Conservation (phyloP, 805 yeast genomes). For the Isabelozyma pseudorhagii region DNA sequence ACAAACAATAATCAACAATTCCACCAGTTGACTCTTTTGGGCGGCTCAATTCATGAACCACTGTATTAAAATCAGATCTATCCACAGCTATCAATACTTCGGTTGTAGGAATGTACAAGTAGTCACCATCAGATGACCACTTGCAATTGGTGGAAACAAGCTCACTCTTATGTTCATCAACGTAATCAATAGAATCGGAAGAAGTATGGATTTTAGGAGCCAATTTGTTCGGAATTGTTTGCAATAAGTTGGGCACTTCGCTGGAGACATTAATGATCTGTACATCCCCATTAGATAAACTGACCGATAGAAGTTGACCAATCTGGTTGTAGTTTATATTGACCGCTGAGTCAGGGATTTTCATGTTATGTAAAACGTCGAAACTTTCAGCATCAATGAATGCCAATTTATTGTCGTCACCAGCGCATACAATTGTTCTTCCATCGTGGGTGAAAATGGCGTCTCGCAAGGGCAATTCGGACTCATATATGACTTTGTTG, state of each 20-base stretch:
- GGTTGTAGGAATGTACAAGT: conserved; percentile 64
- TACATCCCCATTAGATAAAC: conserved; percentile 59
- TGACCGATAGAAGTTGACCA: conserved; percentile 55
- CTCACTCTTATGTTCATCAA: conserved; percentile 42
- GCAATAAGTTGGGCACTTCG: conserved; percentile 50
- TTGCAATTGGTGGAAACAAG: conserved; percentile 51
- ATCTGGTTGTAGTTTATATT: conserved; percentile 54
- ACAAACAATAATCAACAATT: conserved; percentile 54
- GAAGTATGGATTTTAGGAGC: conserved; percentile 32
- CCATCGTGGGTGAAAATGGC: conserved; percentile 61
- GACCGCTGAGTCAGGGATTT: conserved; percentile 52
- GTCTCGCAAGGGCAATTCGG: conserved; percentile 49
- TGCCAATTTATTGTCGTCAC: conserved; percentile 59
- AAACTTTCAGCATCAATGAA: conserved; percentile 40
- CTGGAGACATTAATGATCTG: conserved; percentile 54
- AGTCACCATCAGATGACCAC: conserved; percentile 72
- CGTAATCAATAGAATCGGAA: conserved; percentile 32
- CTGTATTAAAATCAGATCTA: conserved; percentile 31
- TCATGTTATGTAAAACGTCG: conserved; percentile 26
- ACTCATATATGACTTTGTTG: conserved; percentile 39
- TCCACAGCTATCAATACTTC: conserved; percentile 44
- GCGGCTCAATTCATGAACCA: conserved; percentile 10
- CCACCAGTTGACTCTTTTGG: conserved; percentile 10
- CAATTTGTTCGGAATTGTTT: conserved; percentile 41
- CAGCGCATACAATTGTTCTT: conserved; percentile 56